Evolutionary conservation across 805 yeast species (phyloP).

Genomic region (Komagataella pastoris): DNA sequence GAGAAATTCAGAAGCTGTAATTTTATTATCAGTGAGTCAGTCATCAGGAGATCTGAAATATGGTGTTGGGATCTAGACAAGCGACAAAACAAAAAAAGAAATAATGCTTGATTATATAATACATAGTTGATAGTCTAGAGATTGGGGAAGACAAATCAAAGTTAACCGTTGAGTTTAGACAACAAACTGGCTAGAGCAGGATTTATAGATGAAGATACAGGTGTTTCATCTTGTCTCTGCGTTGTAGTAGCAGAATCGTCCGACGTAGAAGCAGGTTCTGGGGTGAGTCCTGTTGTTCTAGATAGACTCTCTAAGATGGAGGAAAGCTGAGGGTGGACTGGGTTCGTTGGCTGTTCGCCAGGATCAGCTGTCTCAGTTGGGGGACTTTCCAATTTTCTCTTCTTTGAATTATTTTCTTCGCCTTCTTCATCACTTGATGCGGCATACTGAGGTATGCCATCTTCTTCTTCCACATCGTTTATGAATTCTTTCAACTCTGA

Average conservation of each 20-base stretch:
- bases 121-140: neutral
- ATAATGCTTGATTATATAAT: neutral
- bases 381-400: neutral
- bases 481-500: slow-evolving; percentile 5
- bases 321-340: neutral
- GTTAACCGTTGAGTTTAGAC: slow-evolving; percentile 4
- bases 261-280: neutral
- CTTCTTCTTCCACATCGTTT: slow-evolving; percentile 8
- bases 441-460: slow-evolving; percentile 6
- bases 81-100: neutral
- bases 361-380: neutral
- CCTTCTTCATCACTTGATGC: slow-evolving; percentile 6
- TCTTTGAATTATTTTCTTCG: slow-evolving; percentile 5
- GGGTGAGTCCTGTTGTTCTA: neutral
- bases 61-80: neutral
- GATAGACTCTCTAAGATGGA: neutral
- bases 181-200: slow-evolving; percentile 6
- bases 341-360: neutral
- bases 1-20: neutral
- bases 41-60: neutral
- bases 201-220: slow-evolving; percentile 2
- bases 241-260: neutral
- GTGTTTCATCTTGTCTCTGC: neutral
- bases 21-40: neutral
- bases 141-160: neutral